phyloP scores from a whole-genome alignment of 1,284 basidiomycete species.

The Rhodotorula sp. region DNA sequence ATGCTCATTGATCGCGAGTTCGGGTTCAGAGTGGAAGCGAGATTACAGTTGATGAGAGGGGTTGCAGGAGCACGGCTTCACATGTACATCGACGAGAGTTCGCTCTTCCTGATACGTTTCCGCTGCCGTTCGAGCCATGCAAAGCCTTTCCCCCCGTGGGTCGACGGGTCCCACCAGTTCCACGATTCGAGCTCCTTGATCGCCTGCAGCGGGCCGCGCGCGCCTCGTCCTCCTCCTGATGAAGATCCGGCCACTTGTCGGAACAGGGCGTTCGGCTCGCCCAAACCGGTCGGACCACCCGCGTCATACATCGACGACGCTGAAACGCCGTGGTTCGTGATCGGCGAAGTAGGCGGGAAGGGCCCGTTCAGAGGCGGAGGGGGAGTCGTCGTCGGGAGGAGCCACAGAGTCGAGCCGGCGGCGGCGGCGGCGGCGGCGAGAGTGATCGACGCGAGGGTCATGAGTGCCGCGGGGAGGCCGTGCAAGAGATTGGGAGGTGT shows the following conservation, averaged over 20 bases:
- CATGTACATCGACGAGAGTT: slow-evolving; percentile 32
- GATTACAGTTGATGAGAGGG: not conserved
- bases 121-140: slow-evolving; percentile 33
- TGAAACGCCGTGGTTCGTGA: not conserved
- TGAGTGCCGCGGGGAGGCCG: slow-evolving; percentile 32
- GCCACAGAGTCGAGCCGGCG: slow-evolving; percentile 16
- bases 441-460: slow-evolving; percentile 23
- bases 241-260: slow-evolving; percentile 1
- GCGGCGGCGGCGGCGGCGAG: not conserved
- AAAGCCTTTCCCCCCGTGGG: slow-evolving; percentile 27
- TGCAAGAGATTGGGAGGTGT: slow-evolving; percentile 35
- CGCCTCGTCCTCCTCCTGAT: not conserved
- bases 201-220: not conserved
- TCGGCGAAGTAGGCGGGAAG: slow-evolving; percentile 23
- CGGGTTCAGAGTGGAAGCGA: not conserved
- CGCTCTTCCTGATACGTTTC: slow-evolving; percentile 18
- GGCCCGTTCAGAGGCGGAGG: slow-evolving; percentile 38
- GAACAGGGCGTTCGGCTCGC: slow-evolving; percentile 24
- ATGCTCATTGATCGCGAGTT: too few relatives aligned
- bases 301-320: slow-evolving; percentile 26
- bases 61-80: slow-evolving; percentile 2
- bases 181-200: slow-evolving; percentile 20
- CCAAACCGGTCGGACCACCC: slow-evolving; percentile 27
- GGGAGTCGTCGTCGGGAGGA: slow-evolving; percentile 29
- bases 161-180: slow-evolving; percentile 30